phyloP scores from a whole-genome alignment of 1,284 basidiomycete genomes.

The Fistulina hepatica region DNA sequence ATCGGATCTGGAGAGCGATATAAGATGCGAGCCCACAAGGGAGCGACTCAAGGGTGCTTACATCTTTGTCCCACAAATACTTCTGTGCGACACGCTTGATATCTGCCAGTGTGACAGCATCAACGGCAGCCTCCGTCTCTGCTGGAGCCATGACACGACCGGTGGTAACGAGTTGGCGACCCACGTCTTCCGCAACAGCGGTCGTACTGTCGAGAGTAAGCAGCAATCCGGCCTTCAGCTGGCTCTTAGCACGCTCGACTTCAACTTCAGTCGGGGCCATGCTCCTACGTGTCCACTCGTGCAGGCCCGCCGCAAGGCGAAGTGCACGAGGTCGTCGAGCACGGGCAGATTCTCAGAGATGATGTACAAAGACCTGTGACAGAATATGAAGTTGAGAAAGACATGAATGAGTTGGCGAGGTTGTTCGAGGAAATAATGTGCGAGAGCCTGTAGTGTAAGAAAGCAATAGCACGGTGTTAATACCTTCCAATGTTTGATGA shows the following conservation, averaged over 20 bases:
- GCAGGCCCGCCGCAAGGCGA: too few species aligned
- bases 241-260: conserved; percentile 95
- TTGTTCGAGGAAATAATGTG: conserved; percentile 90
- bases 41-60: conserved; percentile 29
- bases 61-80: conserved; percentile 95
- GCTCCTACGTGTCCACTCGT: conserved; percentile 96
- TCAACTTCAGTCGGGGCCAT: conserved; percentile 77
- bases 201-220: conserved; percentile 92
- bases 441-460: conserved; percentile 82
- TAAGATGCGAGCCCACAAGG: not conserved
- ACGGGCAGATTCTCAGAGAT: conserved; percentile 90
- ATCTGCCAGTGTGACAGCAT: conserved; percentile 81
- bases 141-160: conserved; percentile 84
- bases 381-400: conserved; percentile 99
- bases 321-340: conserved; percentile 90
- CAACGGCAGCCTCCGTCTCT: conserved; percentile 90
- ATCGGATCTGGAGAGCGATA: conserved; percentile 51
- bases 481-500: too few species aligned
- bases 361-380: conserved; percentile 98
- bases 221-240: conserved; percentile 91
- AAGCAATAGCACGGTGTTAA: too few species aligned
- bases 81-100: conserved; percentile 93
- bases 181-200: conserved; percentile 96
- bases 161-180: conserved; percentile 90
- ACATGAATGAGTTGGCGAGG: conserved; percentile 99